phyloP scores from a whole-genome alignment of 2,329 filamentous ascomycete species.

The Colletotrichum eremochloae region DNA sequence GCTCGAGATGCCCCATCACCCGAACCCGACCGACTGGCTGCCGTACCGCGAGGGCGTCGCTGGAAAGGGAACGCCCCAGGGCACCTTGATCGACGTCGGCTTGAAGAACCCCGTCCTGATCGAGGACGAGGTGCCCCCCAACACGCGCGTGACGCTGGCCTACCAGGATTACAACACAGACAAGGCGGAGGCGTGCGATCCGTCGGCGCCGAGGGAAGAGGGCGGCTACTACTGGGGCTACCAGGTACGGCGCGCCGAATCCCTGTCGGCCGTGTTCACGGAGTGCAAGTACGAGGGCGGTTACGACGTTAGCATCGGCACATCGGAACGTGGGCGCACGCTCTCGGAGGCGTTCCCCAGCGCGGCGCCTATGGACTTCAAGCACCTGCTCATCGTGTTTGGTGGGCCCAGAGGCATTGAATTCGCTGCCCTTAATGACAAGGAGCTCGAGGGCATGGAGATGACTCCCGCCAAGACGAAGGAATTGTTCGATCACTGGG shows the following conservation, averaged over 20 bases:
- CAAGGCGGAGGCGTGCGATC: conserved; percentile 73
- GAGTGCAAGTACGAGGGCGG: conserved; percentile 81
- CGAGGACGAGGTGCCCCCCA: conserved; percentile 72
- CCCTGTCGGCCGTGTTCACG: conserved; percentile 81
- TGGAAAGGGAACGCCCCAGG: conserved; percentile 58
- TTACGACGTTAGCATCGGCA: conserved; percentile 87
- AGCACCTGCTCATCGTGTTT: conserved; percentile 83
- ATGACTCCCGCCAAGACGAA: conserved; percentile 71
- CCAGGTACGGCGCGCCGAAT: conserved; percentile 73
- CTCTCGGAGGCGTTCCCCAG: conserved; percentile 61
- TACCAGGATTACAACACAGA: conserved; percentile 65
- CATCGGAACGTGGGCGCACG: conserved; percentile 79
- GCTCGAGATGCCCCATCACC: conserved; percentile 88
- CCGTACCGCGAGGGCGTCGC: conserved; percentile 85
- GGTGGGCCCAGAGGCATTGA: conserved; percentile 86
- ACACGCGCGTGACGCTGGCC: conserved; percentile 80
- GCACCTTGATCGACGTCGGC: conserved; percentile 72
- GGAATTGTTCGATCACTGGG: conserved; percentile 86
- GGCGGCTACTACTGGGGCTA: conserved; percentile 92
- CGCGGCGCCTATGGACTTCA: conserved; percentile 64
- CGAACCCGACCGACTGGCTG: conserved; percentile 81
- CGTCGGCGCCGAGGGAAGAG: conserved; percentile 77
- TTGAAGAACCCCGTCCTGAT: conserved; percentile 69
- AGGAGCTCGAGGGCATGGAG: conserved; percentile 68
- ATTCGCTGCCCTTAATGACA: conserved; percentile 75